These are phyloP conservation scores for Verticillium tricorpus DNA, from an alignment of 2,329 filamentous ascomycete genomes.

Conservation along the genomic window DNA sequence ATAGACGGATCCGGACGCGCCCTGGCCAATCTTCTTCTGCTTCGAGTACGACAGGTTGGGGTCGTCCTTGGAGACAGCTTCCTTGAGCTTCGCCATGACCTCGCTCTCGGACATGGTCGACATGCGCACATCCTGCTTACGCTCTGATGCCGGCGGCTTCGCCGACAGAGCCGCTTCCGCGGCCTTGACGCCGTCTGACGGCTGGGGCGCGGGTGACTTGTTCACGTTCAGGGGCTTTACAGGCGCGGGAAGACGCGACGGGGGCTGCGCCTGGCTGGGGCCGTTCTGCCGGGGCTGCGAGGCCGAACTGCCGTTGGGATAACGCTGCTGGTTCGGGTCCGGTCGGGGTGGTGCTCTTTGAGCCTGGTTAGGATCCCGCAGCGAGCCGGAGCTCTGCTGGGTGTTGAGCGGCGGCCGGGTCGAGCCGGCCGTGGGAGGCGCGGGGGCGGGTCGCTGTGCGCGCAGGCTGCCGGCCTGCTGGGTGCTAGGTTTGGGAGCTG, in stretches of 20 bases:
- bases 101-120: slow-evolving; percentile 96
- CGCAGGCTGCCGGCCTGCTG: slow-evolving; percentile 53
- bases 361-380: slow-evolving; percentile 37
- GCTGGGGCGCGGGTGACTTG: slow-evolving; percentile 51
- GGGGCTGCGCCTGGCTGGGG: slow-evolving; percentile 16
- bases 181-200: slow-evolving; percentile 72
- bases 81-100: slow-evolving; percentile 92
- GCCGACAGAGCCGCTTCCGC: slow-evolving; percentile 85
- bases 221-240: slow-evolving; percentile 77
- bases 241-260: slow-evolving; percentile 52
- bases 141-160: slow-evolving; percentile 69
- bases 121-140: slow-evolving; percentile 93
- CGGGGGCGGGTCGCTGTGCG: slow-evolving; percentile 80
- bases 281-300: slow-evolving; percentile 42
- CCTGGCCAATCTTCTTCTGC: slow-evolving; percentile 99
- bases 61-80: slow-evolving; percentile 93
- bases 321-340: slow-evolving; percentile 38
- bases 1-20: slow-evolving; percentile 95
- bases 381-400: slow-evolving; percentile 45
- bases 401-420: slow-evolving; percentile 41
- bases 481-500: slow-evolving; percentile 59
- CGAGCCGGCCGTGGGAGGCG: slow-evolving; percentile 48
- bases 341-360: slow-evolving; percentile 37
- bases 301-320: slow-evolving; percentile 50
- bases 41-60: slow-evolving; percentile 95